phyloP scores from a whole-genome alignment of 345 rosid species.

The Hibiscus mutabilis region DNA sequence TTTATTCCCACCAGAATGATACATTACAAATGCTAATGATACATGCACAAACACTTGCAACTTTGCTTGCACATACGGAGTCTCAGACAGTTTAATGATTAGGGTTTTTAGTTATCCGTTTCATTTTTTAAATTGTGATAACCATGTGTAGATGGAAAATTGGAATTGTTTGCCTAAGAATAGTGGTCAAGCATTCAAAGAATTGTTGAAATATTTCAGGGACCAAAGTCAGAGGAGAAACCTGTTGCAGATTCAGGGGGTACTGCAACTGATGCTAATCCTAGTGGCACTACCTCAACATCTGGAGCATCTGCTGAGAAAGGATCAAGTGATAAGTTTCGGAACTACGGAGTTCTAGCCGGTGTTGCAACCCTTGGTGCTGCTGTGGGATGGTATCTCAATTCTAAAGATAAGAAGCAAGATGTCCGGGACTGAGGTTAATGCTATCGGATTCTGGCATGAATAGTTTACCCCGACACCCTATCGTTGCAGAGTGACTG shows the following conservation, averaged over 20 bases:
- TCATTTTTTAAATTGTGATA: background rate
- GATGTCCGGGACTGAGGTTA: conserved; percentile 18
- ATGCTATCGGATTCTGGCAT: background rate
- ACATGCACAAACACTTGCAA: background rate
- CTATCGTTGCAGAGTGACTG: background rate
- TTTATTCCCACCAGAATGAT: background rate
- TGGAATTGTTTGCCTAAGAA: background rate
- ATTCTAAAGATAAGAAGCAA: conserved; percentile 56
- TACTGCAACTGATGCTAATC: conserved; percentile 37
- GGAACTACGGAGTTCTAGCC: conserved; percentile 77
- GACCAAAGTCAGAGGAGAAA: conserved; percentile 63
- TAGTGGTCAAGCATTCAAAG: background rate
- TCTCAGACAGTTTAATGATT: background rate
- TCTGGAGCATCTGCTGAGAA: conserved; percentile 48
- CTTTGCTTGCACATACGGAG: background rate
- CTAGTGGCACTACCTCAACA: conserved; percentile 35
- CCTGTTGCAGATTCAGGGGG: conserved; percentile 31
- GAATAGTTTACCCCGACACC: too few species aligned
- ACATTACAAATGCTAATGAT: background rate
- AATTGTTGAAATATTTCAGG: conserved; percentile 30
- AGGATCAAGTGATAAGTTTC: conserved; percentile 60
- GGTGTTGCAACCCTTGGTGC: conserved; percentile 51
- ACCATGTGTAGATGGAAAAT: background rate
- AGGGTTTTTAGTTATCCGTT: background rate
- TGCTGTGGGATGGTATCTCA: conserved; percentile 86